Conservation (phyloP, 2,329 filamentous ascomycete genomes). For the Xylariaceae sp. region DNA sequence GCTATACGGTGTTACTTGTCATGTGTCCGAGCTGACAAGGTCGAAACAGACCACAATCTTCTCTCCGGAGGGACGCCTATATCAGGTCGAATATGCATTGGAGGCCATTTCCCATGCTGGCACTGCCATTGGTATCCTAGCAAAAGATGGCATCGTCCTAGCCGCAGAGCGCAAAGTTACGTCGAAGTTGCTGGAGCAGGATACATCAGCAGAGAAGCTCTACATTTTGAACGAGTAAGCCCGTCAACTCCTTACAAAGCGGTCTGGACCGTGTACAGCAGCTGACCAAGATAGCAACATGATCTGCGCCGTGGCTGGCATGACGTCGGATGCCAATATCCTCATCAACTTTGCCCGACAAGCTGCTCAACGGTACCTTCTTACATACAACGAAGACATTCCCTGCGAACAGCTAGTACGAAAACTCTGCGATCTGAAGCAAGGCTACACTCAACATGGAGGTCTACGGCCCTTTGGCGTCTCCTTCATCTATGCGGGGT, state of each 20-base stretch:
- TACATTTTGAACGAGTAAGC: constrained; percentile 93
- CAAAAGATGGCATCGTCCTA: constrained; percentile 96
- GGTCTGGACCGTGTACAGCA: not conserved
- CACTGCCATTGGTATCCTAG: constrained; percentile 92
- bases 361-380: constrained; percentile 93
- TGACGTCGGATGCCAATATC: constrained; percentile 99
- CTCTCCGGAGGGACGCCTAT: constrained; percentile 95
- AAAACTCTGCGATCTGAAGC: constrained; percentile 94
- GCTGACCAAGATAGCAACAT: constrained; percentile 70
- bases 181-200: constrained; percentile 97
- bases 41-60: constrained; percentile 88
- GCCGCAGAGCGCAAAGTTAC: constrained; percentile 98
- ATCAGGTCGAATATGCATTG: constrained; percentile 98
- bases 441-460: constrained; percentile 98
- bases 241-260: no score
- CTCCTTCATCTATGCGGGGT: constrained; percentile 98
- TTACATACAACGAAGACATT: constrained; percentile 99
- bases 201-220: constrained; percentile 99
- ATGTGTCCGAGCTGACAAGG: constrained; percentile 20
- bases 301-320: constrained; percentile 98
- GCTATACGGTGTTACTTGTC: constrained; percentile 36
- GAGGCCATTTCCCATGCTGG: constrained; percentile 98
- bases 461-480: constrained; percentile 97
- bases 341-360: constrained; percentile 99
- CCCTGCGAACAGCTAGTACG: constrained; percentile 98